Conservation (phyloP, 352 stramenopile genomes). For the Phytophthora ohioensis region DNA sequence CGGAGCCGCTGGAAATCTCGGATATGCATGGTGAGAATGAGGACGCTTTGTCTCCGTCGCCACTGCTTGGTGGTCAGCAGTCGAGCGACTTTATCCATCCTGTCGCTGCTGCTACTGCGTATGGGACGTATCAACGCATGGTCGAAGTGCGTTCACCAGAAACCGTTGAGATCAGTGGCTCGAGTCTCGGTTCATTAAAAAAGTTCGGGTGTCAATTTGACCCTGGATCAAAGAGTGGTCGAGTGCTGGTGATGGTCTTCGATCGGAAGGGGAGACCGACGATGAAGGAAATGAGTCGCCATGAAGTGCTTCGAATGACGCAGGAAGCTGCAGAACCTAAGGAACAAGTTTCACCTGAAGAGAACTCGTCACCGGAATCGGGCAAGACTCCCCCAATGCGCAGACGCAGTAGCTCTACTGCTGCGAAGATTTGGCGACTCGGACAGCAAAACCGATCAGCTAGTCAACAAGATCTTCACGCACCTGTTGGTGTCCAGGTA, state of each 20-base stretch:
- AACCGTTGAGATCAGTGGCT: conserved; percentile 13
- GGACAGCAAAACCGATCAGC: conserved; percentile 21
- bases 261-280: conserved; percentile 50
- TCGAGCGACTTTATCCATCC: conserved; percentile 26
- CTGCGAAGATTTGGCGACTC: conserved; percentile 32
- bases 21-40: conserved; percentile 25
- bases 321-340: conserved; percentile 56
- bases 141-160: conserved; percentile 28
- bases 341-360: conserved; percentile 13
- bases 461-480: conserved; percentile 33
- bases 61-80: conserved; percentile 19
- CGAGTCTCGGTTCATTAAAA: conserved; percentile 24
- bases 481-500: conserved; percentile 42
- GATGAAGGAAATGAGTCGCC: conserved; percentile 62
- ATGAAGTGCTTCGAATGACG: conserved; percentile 65
- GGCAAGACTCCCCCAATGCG: conserved; percentile 21
- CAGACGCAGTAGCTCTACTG: conserved; percentile 34
- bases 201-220: conserved; percentile 57
- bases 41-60: conserved; percentile 22
- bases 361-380: conserved; percentile 2
- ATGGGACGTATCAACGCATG: conserved; percentile 37
- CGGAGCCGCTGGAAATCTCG: conserved; percentile 14
- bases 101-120: conserved; percentile 31
- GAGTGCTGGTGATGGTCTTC: conserved; percentile 58
- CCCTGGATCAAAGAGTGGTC: conserved; percentile 45